Percentiles rank a stretch among this genome's conserved stretches.
Evolutionary conservation across 2,329 filamentous ascomycete species (phyloP).

Genomic region (Paraphaeosphaeria sporulosa): DNA sequence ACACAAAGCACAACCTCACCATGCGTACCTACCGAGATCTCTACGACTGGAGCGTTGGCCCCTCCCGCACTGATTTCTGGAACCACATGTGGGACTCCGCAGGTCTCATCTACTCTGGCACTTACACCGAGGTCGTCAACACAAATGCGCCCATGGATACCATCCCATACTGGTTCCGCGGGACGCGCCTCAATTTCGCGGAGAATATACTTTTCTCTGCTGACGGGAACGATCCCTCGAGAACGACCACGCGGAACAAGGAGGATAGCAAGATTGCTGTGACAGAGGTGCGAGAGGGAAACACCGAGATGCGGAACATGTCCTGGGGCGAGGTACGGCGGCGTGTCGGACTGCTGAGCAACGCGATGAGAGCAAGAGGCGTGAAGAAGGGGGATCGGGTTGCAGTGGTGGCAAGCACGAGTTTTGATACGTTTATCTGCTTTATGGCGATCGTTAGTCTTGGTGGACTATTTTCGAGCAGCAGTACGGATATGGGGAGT

Average conservation of each 20-base stretch:
- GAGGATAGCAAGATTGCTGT: constrained; percentile 74
- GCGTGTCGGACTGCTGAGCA: constrained; percentile 66
- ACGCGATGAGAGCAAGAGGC: constrained; percentile 72
- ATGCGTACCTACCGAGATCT: constrained; percentile 75
- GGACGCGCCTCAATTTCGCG: constrained; percentile 76
- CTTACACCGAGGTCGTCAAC: constrained; percentile 65
- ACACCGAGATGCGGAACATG: constrained; percentile 59
- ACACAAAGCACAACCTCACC: constrained; percentile 62
- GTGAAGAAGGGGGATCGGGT: constrained; percentile 76
- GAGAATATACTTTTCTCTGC: constrained; percentile 78
- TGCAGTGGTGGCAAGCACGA: constrained; percentile 77
- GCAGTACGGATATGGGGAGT: constrained; percentile 83
- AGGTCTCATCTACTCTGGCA: constrained; percentile 41
- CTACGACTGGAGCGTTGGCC: constrained; percentile 70
- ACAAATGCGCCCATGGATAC: constrained; percentile 72
- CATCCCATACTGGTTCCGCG: constrained; percentile 79
- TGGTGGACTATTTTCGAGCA: constrained; percentile 78
- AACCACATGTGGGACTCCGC: constrained; percentile 39
- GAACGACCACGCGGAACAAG: constrained; percentile 66
- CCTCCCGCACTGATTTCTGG: constrained; percentile 60
- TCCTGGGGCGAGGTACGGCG: constrained; percentile 73
- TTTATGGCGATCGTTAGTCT: constrained; percentile 74
- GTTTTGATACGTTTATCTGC: constrained; percentile 74
- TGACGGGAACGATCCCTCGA: constrained; percentile 51
- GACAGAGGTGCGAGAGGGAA: constrained; percentile 76